Percentiles rank a stretch among this genome's conserved stretches.
Conservation (phyloP, 106 monocot genomes). For the Dioscorea alata region DNA sequence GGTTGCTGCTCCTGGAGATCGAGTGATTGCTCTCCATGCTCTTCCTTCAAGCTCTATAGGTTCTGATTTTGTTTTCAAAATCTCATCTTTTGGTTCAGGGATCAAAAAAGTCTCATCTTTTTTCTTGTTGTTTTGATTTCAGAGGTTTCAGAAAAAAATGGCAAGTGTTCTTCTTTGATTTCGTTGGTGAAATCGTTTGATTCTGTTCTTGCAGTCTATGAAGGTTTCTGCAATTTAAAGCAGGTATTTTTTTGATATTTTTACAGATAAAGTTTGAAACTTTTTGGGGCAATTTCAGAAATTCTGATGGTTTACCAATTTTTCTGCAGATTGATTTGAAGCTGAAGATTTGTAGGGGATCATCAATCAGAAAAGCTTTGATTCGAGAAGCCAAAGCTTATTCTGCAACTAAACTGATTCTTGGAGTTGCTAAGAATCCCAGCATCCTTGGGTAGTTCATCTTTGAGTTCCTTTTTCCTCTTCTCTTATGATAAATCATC, state of each 20-base stretch:
- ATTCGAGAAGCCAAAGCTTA: conserved; percentile 1
- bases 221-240: conserved; percentile 13
- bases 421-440: conserved; percentile 2
- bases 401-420: conserved; percentile 1
- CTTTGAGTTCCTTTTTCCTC: background rate
- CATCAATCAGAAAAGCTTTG: conserved; percentile 4
- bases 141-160: background rate
- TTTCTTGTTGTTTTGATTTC: background rate
- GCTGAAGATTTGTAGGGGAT: conserved; percentile 9
- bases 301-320: background rate
- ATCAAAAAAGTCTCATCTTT: no score
- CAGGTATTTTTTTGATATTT: conserved; percentile 2
- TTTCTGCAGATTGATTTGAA: conserved; percentile 6
- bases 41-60: conserved; percentile 14
- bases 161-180: conserved; percentile 1
- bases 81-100: no score
- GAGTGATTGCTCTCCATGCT: conserved; percentile 67
- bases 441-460: conserved; percentile 1
- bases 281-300: background rate
- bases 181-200: conserved; percentile 3
- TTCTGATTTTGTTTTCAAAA: background rate
- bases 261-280: background rate
- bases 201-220: conserved; percentile 10
- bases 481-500: background rate
- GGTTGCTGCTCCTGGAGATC: conserved; percentile 58